Percentiles rank a stretch among this genome's conserved stretches.
Conservation (phyloP, 371 early-diverging fungal genomes). For the Mortierella polycephala region DNA sequence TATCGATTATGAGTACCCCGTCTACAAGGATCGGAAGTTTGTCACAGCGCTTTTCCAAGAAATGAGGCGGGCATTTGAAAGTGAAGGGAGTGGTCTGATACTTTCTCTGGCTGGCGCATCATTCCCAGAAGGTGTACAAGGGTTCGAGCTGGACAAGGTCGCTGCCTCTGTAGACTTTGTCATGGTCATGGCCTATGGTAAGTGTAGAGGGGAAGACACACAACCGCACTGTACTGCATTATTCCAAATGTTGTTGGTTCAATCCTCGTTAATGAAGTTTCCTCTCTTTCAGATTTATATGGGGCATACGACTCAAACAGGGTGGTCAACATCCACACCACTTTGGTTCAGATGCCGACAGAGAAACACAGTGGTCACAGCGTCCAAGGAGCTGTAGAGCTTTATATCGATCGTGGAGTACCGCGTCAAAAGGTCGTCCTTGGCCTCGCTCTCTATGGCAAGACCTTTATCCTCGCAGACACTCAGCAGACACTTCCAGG, state of each 20-base stretch:
- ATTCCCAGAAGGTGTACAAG: constrained; percentile 62
- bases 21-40: constrained; percentile 61
- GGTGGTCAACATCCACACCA: constrained; percentile 40
- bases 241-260: not conserved
- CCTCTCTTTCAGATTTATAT: constrained; percentile 62
- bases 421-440: constrained; percentile 82
- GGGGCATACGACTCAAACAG: constrained; percentile 63
- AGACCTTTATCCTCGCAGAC: constrained; percentile 27
- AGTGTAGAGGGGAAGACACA: not conserved
- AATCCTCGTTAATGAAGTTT: not conserved
- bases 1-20: constrained; percentile 91
- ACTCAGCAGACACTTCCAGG: constrained; percentile 12
- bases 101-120: constrained; percentile 71
- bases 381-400: constrained; percentile 71
- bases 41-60: constrained; percentile 65
- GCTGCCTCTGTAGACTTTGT: constrained; percentile 67
- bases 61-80: constrained; percentile 70
- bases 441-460: constrained; percentile 82
- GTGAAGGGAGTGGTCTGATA: constrained; percentile 59
- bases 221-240: not conserved
- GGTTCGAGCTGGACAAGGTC: constrained; percentile 66
- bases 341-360: constrained; percentile 30
- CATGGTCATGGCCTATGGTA: constrained; percentile 80
- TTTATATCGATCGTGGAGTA: constrained; percentile 73
- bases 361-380: constrained; percentile 37